A percentile compares a stretch with the other conserved stretches of the same genome.
Evolutionary conservation across 2,329 filamentous ascomycete genomes (phyloP).

Genomic region (Aspergillus tubingensis): DNA sequence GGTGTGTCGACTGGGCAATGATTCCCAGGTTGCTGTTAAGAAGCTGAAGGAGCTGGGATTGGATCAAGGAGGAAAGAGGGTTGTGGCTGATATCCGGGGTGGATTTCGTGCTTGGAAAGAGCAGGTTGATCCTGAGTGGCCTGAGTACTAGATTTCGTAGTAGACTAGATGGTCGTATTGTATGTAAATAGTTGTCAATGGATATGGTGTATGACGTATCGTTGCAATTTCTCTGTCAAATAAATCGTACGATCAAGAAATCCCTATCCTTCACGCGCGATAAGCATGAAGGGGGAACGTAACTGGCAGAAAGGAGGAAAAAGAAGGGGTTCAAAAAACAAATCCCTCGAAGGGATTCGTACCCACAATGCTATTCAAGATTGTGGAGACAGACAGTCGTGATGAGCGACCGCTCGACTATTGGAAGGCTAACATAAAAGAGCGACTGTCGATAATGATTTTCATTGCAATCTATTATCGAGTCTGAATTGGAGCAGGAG

Average conservation of each 20-base stretch:
- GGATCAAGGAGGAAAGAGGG: constrained; percentile 35
- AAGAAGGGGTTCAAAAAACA: background rate
- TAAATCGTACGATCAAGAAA: too few relatives aligned
- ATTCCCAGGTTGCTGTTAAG: constrained; percentile 49
- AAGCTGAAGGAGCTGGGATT: constrained; percentile 43
- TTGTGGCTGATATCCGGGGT: constrained; percentile 45
- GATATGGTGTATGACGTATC: background rate
- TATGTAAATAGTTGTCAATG: background rate
- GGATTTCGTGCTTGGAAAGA: constrained; percentile 47
- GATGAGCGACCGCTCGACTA: background rate
- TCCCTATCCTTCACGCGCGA: too few relatives aligned
- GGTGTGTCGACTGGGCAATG: constrained; percentile 52
- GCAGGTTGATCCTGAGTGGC: constrained; percentile 45
- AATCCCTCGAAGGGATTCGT: constrained; percentile 1
- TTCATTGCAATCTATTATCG: background rate
- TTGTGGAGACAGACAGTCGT: background rate
- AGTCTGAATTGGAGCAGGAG: background rate
- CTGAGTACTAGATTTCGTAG: constrained; percentile 35
- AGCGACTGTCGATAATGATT: background rate
- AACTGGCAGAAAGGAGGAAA: background rate
- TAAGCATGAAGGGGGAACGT: background rate
- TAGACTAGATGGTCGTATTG: background rate
- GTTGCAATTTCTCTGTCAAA: background rate
- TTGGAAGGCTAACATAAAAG: background rate
- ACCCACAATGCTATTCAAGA: background rate